phyloP scores from a whole-genome alignment of 2,329 filamentous ascomycete genomes.

The Arachnomyces sp. region DNA sequence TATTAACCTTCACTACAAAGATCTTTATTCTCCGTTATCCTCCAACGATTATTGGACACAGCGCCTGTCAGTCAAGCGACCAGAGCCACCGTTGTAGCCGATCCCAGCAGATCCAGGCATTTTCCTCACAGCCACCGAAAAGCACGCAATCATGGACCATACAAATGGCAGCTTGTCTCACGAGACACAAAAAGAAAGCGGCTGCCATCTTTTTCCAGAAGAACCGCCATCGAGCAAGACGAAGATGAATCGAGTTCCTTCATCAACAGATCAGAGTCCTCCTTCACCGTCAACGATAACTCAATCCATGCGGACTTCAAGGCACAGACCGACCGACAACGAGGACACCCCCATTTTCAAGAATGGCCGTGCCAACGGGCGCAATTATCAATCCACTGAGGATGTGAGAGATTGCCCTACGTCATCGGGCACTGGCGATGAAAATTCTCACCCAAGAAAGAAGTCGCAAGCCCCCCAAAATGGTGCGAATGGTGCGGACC shows the following conservation, averaged over 20 bases:
- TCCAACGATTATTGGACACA: too few species aligned
- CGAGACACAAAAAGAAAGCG: too few species aligned
- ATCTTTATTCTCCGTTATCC: too few species aligned
- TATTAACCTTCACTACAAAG: too few species aligned
- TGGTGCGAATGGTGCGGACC: slow-evolving; percentile 4
- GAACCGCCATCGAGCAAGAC: slow-evolving; percentile 10
- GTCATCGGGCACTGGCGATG: too few species aligned
- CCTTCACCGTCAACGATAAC: slow-evolving; percentile 16
- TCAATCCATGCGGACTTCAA: neutral
- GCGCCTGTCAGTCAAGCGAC: too few species aligned
- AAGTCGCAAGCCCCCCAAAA: slow-evolving; percentile 1
- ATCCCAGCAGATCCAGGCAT: slow-evolving; percentile 8
- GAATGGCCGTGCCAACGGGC: slow-evolving; percentile 12
- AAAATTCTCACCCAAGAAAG: too few species aligned
- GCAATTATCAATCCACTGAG: slow-evolving; percentile 27
- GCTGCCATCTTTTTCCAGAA: too few species aligned
- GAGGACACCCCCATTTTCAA: slow-evolving; percentile 28
- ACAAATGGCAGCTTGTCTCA: too few species aligned
- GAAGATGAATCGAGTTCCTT: slow-evolving; percentile 7
- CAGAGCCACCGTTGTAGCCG: too few species aligned
- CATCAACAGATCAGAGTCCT: slow-evolving; percentile 1
- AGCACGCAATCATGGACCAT: slow-evolving; percentile 30
- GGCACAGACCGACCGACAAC: slow-evolving; percentile 10
- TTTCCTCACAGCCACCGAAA: slow-evolving; percentile 10
- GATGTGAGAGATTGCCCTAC: slow-evolving; percentile 12